Evolutionary conservation across 441 rosid species (phyloP).

Genomic region (Cnidoscolus chayamansa): DNA sequence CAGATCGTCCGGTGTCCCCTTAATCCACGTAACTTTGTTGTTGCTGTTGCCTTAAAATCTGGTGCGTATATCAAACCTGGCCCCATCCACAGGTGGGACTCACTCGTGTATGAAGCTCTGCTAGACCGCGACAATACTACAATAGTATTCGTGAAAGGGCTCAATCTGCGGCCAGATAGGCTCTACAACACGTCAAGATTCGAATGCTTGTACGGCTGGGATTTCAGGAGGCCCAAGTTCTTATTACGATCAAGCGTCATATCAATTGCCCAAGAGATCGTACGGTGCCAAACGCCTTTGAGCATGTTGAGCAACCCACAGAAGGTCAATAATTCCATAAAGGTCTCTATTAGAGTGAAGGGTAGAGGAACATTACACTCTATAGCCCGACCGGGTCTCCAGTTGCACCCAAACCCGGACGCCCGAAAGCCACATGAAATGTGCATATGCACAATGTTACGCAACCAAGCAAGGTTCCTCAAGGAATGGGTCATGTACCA

Average conservation of each 20-base stretch:
- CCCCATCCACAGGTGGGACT: slow-evolving; percentile 49
- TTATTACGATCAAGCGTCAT: slow-evolving; percentile 44
- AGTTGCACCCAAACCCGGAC: slow-evolving; percentile 9
- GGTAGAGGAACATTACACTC: slow-evolving; percentile 49
- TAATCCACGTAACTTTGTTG: slow-evolving; percentile 33
- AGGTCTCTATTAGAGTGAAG: slow-evolving; percentile 63
- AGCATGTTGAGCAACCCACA: slow-evolving; percentile 40
- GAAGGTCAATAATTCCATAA: slow-evolving; percentile 30
- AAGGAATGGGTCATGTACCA: slow-evolving; percentile 83
- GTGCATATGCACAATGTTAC: slow-evolving; percentile 78
- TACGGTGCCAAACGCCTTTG: slow-evolving; percentile 68
- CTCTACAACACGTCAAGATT: slow-evolving; percentile 49
- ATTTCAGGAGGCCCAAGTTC: slow-evolving; percentile 45
- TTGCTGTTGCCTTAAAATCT: slow-evolving; percentile 36
- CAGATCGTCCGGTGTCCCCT: slow-evolving; percentile 63
- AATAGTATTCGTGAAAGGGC: slow-evolving; percentile 66
- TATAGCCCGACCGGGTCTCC: slow-evolving; percentile 40
- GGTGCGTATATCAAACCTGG: slow-evolving; percentile 28
- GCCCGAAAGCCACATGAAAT: slow-evolving; percentile 37
- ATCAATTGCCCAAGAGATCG: slow-evolving; percentile 73
- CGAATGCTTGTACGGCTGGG: slow-evolving; percentile 88
- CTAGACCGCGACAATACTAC: slow-evolving; percentile 74
- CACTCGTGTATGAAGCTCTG: slow-evolving; percentile 64
- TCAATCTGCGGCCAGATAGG: slow-evolving; percentile 62
- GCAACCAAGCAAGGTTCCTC: slow-evolving; percentile 60